Percentiles rank a stretch among this genome's conserved stretches.
phyloP scores from a whole-genome alignment of 208 protist genomes.

The Trichomonas gallinae region DNA sequence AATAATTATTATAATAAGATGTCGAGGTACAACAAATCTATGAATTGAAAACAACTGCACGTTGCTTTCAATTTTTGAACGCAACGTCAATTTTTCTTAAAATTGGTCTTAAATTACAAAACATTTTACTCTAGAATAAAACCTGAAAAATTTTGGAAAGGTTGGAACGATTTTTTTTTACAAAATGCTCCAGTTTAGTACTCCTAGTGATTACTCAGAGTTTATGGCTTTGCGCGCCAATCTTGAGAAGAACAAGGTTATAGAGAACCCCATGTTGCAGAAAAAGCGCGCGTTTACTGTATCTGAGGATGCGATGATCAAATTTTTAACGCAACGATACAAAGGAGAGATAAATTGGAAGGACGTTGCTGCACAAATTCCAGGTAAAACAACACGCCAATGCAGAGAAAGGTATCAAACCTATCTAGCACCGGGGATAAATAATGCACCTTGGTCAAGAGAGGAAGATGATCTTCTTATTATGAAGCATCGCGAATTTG shows the following conservation, averaged over 20 bases:
- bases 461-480: not conserved
- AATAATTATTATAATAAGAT: no score
- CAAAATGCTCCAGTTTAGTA: no score
- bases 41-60: no score
- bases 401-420: not conserved
- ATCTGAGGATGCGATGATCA: not conserved
- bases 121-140: no score
- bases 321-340: not conserved
- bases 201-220: not conserved
- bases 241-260: not conserved
- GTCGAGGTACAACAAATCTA: no score
- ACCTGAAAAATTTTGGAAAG: no score
- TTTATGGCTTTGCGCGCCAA: not conserved
- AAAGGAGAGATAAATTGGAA: not conserved
- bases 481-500: not conserved
- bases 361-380: not conserved
- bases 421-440: not conserved
- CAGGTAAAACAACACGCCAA: not conserved
- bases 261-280: not conserved
- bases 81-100: no score
- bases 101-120: no score
- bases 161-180: no score
- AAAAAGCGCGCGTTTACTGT: not conserved
- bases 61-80: no score
- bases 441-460: not conserved